Evolutionary conservation across 2,329 filamentous ascomycete genomes (phyloP).

Genomic region (Paraphaeosphaeria minitans): DNA sequence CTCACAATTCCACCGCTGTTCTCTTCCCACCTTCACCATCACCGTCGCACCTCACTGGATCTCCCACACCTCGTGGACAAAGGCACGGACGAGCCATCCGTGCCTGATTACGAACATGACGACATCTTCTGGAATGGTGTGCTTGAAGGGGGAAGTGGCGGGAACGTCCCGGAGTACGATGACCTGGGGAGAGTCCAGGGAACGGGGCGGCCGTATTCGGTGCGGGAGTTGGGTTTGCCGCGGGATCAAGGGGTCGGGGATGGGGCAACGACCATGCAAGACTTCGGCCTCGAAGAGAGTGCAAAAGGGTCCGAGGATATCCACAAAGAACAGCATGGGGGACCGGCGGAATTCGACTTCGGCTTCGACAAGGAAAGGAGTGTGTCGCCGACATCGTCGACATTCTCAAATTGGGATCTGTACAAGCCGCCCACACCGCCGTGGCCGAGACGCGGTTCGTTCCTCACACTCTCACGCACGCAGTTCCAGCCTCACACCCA

Average conservation of each 20-base stretch:
- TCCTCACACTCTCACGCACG: background rate
- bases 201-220: background rate
- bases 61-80: constrained; percentile 4
- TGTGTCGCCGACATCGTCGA: background rate
- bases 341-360: too few relatives aligned
- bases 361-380: too few relatives aligned
- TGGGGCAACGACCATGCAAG: background rate
- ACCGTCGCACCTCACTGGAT: background rate
- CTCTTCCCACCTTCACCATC: background rate
- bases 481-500: background rate
- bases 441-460: background rate
- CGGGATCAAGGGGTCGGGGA: too few relatives aligned
- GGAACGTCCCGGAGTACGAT: background rate
- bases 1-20: background rate
- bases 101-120: background rate
- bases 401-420: background rate
- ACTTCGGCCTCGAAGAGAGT: background rate
- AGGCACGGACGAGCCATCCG: background rate
- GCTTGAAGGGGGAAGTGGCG: constrained; percentile 1
- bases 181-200: background rate
- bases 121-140: constrained; percentile 10
- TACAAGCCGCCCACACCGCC: background rate
- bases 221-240: background rate
- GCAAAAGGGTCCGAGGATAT: too few relatives aligned
- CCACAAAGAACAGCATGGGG: too few relatives aligned